These are phyloP conservation scores for Orbilia oligospora DNA, from an alignment of 2,329 filamentous ascomycete genomes.

Conservation along the genomic window DNA sequence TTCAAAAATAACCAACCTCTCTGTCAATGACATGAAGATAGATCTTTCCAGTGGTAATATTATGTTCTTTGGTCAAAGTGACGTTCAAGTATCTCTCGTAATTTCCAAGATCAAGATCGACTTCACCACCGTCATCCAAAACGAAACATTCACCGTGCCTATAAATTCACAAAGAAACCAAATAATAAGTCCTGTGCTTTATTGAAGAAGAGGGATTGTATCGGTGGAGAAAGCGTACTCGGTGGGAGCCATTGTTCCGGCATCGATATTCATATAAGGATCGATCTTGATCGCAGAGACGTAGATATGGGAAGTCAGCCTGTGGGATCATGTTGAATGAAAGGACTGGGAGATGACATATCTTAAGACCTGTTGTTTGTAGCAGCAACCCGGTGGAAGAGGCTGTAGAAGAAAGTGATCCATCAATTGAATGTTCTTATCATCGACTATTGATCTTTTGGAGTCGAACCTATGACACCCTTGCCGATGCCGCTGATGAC, in stretches of 20 bases:
- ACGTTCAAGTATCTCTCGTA: slow-evolving; percentile 87
- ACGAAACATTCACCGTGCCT: slow-evolving; percentile 93
- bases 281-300: slow-evolving; percentile 80
- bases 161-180: slow-evolving; percentile 11
- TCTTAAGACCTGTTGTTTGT: slow-evolving; percentile 84
- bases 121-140: slow-evolving; percentile 83
- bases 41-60: slow-evolving; percentile 98
- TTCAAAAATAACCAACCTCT: slow-evolving; percentile 67
- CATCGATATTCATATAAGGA: slow-evolving; percentile 82
- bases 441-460: not conserved
- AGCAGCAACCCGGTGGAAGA: slow-evolving; percentile 81
- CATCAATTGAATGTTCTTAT: slow-evolving; percentile 48
- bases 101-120: slow-evolving; percentile 81
- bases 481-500: slow-evolving; percentile 75
- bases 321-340: slow-evolving; percentile 59
- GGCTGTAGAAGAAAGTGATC: slow-evolving; percentile 68
- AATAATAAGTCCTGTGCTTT: slow-evolving; percentile 37
- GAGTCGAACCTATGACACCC: slow-evolving; percentile 75
- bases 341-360: slow-evolving; percentile 69
- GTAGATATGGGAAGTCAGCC: slow-evolving; percentile 66
- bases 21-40: slow-evolving; percentile 89
- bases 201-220: not conserved
- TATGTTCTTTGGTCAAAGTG: slow-evolving; percentile 86
- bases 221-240: slow-evolving; percentile 68
- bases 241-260: slow-evolving; percentile 79